Percentiles rank a stretch among this genome's conserved stretches.
Conservation (phyloP, 2,329 filamentous ascomycete species). For the Scytalidium sp. region DNA sequence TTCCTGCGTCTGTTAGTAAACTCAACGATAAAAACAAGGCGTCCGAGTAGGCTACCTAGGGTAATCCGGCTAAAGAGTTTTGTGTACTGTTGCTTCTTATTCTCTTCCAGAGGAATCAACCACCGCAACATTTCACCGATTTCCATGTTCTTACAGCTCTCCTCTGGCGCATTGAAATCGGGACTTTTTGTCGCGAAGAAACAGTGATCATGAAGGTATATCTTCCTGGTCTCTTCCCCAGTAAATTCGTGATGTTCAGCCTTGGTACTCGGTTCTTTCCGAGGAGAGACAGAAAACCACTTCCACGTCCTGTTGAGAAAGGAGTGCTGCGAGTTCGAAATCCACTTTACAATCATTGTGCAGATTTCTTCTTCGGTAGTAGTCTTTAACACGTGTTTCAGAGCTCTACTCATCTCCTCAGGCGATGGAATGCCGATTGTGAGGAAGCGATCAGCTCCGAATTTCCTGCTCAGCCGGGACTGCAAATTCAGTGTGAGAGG, state of each 20-base stretch:
- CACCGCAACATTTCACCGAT: conserved; percentile 46
- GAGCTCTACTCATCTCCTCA: too few relatives aligned
- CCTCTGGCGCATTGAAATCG: conserved; percentile 5
- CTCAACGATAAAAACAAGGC: neutral
- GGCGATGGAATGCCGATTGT: conserved; percentile 49
- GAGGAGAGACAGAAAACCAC: conserved; percentile 17
- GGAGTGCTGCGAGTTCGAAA: conserved; percentile 19
- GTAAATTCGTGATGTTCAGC: conserved; percentile 31
- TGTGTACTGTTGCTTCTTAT: conserved; percentile 42
- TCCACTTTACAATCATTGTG: conserved; percentile 38
- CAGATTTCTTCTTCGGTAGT: conserved; percentile 26
- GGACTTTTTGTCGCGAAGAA: conserved; percentile 53
- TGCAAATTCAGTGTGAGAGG: conserved; percentile 46
- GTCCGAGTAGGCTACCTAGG: conserved; percentile 40
- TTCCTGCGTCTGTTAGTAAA: conserved; percentile 34
- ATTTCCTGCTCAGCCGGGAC: conserved; percentile 51
- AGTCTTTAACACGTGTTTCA: neutral
- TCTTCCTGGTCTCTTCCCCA: conserved; percentile 30
- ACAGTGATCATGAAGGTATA: conserved; percentile 22
- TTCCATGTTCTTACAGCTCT: conserved; percentile 23
- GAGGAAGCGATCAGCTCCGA: conserved; percentile 57
- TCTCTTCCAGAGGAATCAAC: conserved; percentile 46
- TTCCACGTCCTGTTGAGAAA: conserved; percentile 25
- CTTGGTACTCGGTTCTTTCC: conserved; percentile 12
- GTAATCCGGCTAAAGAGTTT: conserved; percentile 59